Conservation (phyloP, 2,329 filamentous ascomycete species). For the Monosporascus sp. region DNA sequence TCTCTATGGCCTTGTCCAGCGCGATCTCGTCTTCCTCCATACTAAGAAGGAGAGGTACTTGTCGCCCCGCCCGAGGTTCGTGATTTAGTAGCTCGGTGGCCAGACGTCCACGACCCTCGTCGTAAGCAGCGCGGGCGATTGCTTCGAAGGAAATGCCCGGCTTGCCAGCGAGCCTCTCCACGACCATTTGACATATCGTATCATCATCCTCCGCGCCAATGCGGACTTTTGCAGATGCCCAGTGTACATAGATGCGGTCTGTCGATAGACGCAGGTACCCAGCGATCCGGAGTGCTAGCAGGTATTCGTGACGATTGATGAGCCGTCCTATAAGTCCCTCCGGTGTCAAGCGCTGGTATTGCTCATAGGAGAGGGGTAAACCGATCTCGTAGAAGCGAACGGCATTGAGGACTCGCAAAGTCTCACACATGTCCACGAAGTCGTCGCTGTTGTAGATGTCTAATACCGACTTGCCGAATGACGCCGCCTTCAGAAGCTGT, state of each 20-base stretch:
- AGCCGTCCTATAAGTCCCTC: constrained; percentile 82
- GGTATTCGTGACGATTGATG: constrained; percentile 83
- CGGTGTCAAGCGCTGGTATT: constrained; percentile 85
- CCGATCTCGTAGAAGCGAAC: constrained; percentile 89
- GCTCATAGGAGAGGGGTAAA: constrained; percentile 84
- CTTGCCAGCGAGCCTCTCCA: constrained; percentile 80
- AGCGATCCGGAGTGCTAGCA: constrained; percentile 82
- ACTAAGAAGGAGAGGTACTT: constrained; percentile 84
- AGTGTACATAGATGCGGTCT: constrained; percentile 90
- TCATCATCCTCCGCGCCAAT: constrained; percentile 82
- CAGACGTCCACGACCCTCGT: constrained; percentile 83
- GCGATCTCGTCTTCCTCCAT: constrained; percentile 97
- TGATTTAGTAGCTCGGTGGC: constrained; percentile 90
- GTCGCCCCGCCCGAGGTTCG: constrained; percentile 89
- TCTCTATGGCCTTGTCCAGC: constrained; percentile 93
- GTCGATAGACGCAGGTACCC: constrained; percentile 81
- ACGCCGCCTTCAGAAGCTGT: constrained; percentile 89
- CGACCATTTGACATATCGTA: constrained; percentile 77
- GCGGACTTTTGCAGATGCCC: constrained; percentile 92
- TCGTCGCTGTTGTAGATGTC: constrained; percentile 98
- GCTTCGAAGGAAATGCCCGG: constrained; percentile 92
- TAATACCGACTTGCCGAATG: constrained; percentile 94
- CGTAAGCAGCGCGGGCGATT: constrained; percentile 87
- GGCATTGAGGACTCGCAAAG: constrained; percentile 84
- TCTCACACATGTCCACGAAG: constrained; percentile 98